Base-by-base conservation (phyloP, 2,329 filamentous ascomycete species). In the Thelonectria olida region DNA sequence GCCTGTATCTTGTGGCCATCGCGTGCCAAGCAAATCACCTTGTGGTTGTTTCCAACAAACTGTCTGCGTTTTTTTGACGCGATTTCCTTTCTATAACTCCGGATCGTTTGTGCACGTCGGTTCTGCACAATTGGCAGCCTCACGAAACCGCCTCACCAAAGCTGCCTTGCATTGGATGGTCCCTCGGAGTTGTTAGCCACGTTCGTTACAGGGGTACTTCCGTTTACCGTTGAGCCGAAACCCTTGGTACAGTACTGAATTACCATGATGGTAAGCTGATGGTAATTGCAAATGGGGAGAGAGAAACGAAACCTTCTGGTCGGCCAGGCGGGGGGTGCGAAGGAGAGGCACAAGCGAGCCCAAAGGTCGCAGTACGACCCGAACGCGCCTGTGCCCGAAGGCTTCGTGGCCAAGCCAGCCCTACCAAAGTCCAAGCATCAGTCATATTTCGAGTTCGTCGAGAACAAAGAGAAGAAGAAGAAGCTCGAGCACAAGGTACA, bases 381-480 rank as follows among this genome's bases (percentile, higher is more conserved):
- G 19, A 71, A 71, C 48, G 74, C 73, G 34, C 74, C 77, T 57
- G 66, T 75, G 62, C 76, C 75, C 13, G 61, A 69, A 23, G 73
- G 70, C 49, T 72, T 81, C 53, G 74, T 78, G 51, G 77, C 78
- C 47, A 80, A 77, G 61, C 77, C 75, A 45, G 66, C 74, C 23
- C 58, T 76, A 13, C 76, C 82, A 34, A 84, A 81, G 62, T 76
- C 81, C 42, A 87, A 87, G 70, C 85, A 90, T 73, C 83, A 85
- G 66, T 83, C 85, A 13, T 89, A 88, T 70, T 88, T 87, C 69
- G 87, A 90, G 74, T 82, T 88, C 63, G 84, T 88, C 61, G 84
- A 89, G 69, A 90, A 90, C 70, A 82, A 82, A 59, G 84, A 89
- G 65, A 87, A 84, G 72, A 89, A 88, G 74, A 86, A 86, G 76